Percentiles rank a stretch among this genome's conserved stretches.
phyloP scores from a whole-genome alignment of 805 yeast genomes.

The Sugiyamaella valdiviana region DNA sequence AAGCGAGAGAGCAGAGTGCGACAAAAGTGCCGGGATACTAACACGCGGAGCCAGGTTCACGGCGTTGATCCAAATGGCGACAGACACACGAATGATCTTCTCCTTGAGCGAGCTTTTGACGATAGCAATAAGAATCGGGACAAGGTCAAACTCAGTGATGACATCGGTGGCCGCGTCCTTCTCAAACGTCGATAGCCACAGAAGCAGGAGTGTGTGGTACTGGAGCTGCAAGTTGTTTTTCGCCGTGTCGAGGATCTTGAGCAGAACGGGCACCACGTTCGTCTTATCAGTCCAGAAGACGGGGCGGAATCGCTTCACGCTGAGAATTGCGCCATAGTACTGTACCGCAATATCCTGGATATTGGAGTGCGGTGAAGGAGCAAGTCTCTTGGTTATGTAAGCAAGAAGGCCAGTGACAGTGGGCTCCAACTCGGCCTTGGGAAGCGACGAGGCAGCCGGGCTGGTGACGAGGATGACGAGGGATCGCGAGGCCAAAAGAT shows the following conservation, averaged over 20 bases:
- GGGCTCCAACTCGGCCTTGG: slow-evolving; percentile 26
- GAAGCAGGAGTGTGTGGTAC: slow-evolving; percentile 66
- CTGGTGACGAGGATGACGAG: slow-evolving; percentile 42
- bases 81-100: slow-evolving; percentile 79
- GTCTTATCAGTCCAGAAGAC: slow-evolving; percentile 43
- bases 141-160: slow-evolving; percentile 47
- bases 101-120: slow-evolving; percentile 84
- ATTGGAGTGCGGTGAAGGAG: slow-evolving; percentile 40
- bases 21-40: slow-evolving; percentile 59
- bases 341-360: slow-evolving; percentile 60
- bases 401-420: slow-evolving; percentile 35
- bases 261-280: slow-evolving; percentile 44
- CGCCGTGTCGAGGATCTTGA: slow-evolving; percentile 41
- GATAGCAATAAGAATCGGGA: slow-evolving; percentile 43
- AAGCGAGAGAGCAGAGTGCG: slow-evolving; percentile 68
- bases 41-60: slow-evolving; percentile 30
- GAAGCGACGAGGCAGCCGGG: slow-evolving; percentile 15
- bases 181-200: slow-evolving; percentile 84
- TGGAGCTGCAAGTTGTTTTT: slow-evolving; percentile 62
- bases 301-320: slow-evolving; percentile 46
- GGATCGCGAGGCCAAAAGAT: slow-evolving; percentile 50
- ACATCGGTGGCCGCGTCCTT: slow-evolving; percentile 42
- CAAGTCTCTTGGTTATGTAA: slow-evolving; percentile 27
- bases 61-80: slow-evolving; percentile 52
- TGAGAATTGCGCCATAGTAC: slow-evolving; percentile 53